phyloP scores from a whole-genome alignment of 495 filamentous ascomycete species.

The Penicillium salamii region DNA sequence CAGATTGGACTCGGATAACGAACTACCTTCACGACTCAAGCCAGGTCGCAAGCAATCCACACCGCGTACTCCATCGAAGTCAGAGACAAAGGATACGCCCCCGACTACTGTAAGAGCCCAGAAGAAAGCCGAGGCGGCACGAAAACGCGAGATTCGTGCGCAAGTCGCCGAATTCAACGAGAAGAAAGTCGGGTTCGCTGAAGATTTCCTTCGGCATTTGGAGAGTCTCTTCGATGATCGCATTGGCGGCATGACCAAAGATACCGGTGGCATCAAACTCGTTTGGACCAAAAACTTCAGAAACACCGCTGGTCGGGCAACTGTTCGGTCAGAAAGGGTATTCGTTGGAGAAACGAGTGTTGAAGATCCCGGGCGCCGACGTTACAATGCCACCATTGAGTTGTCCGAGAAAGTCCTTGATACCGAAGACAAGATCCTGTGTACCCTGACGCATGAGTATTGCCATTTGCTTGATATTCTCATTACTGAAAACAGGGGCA shows the following conservation, averaged over 20 bases:
- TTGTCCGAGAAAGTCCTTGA: conserved; percentile 83
- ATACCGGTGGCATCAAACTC: conserved; percentile 74
- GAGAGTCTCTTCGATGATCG: conserved; percentile 66
- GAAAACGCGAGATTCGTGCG: conserved; percentile 38
- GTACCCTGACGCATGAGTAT: conserved; percentile 90
- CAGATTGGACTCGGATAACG: conserved; percentile 16
- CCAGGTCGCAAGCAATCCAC: conserved; percentile 24
- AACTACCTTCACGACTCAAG: conserved; percentile 7
- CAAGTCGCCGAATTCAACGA: conserved; percentile 64
- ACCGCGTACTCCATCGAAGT: conserved; percentile 40
- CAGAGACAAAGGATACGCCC: not conserved
- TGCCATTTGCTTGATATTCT: conserved; percentile 91
- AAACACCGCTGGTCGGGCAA: conserved; percentile 81
- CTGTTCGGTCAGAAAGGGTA: not conserved
- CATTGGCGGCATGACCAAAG: conserved; percentile 54
- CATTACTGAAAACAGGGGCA: conserved; percentile 60
- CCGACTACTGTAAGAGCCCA: conserved; percentile 23
- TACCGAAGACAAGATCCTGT: conserved; percentile 72
- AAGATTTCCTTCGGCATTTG: conserved; percentile 67
- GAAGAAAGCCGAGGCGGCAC: conserved; percentile 42
- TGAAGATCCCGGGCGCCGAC: not conserved
- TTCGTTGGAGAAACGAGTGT: not conserved
- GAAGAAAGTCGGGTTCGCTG: conserved; percentile 63
- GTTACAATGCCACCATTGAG: conserved; percentile 77
- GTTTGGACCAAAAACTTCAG: conserved; percentile 82